Percentiles rank a stretch among this genome's conserved stretches.
Conservation (phyloP, 352 stramenopile species). For the Albugo laibachii region DNA sequence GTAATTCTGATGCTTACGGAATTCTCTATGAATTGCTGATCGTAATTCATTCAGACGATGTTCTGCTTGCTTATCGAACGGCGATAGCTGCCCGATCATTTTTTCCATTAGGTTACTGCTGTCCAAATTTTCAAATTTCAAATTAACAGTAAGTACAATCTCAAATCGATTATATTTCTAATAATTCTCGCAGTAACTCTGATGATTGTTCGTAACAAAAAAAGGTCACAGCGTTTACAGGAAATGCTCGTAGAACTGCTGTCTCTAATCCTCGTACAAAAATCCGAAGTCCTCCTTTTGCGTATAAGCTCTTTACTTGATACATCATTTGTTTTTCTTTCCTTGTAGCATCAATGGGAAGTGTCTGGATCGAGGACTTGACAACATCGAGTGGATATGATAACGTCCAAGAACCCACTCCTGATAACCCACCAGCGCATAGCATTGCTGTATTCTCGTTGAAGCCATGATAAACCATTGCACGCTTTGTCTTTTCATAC, state of each 20-base stretch:
- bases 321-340: slow-evolving; percentile 53
- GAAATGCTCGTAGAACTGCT: slow-evolving; percentile 60
- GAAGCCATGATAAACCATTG: slow-evolving; percentile 29
- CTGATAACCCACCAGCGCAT: slow-evolving; percentile 49
- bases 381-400: slow-evolving; percentile 70
- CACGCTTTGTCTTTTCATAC: slow-evolving; percentile 64
- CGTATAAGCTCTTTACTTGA: slow-evolving; percentile 43
- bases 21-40: neutral
- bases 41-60: neutral
- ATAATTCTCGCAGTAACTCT: slow-evolving; percentile 34
- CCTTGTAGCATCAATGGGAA: slow-evolving; percentile 25
- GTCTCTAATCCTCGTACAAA: slow-evolving; percentile 66
- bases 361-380: slow-evolving; percentile 72
- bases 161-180: slow-evolving; percentile 5
- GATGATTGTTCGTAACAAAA: slow-evolving; percentile 70
- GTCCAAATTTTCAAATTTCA: neutral
- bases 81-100: neutral
- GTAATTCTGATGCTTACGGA: neutral
- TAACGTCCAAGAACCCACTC: slow-evolving; percentile 63
- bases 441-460: slow-evolving; percentile 57
- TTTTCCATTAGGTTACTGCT: neutral
- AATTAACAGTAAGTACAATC: neutral
- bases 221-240: slow-evolving; percentile 72
- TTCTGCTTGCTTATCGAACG: neutral
- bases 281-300: slow-evolving; percentile 33